These are phyloP conservation scores for Hemileccinum rubropunctum DNA, from an alignment of 768 basidiomycete species.

Conservation along the genomic window DNA sequence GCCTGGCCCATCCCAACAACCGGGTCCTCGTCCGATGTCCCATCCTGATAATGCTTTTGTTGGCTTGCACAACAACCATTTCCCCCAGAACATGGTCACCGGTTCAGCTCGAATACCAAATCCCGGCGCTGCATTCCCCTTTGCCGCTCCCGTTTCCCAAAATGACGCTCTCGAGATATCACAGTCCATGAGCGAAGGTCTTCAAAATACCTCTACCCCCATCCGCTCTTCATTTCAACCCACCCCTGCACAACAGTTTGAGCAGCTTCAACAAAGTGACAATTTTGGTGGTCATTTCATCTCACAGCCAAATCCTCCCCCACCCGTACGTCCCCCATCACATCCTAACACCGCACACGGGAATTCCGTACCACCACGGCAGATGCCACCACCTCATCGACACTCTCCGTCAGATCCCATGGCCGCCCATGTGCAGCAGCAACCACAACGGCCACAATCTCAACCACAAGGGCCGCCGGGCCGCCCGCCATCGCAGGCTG, in stretches of 20 bases:
- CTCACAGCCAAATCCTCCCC: slow-evolving; percentile 38
- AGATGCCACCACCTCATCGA: slow-evolving; percentile 38
- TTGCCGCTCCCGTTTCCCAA: slow-evolving; percentile 50
- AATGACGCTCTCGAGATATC: slow-evolving; percentile 45
- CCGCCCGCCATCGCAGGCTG: slow-evolving; percentile 50
- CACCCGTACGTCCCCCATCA: slow-evolving; percentile 43
- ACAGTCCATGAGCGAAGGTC: slow-evolving; percentile 40
- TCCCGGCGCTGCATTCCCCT: slow-evolving; percentile 37
- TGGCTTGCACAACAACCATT: slow-evolving; percentile 38
- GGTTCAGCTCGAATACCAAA: slow-evolving; percentile 36
- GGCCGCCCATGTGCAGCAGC: slow-evolving; percentile 35
- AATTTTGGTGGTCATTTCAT: slow-evolving; percentile 34
- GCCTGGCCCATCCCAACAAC: slow-evolving; percentile 28
- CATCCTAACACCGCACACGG: slow-evolving; percentile 34
- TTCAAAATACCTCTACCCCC: slow-evolving; percentile 36
- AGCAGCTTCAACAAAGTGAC: slow-evolving; percentile 48
- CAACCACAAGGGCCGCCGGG: slow-evolving; percentile 52
- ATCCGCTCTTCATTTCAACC: slow-evolving; percentile 44
- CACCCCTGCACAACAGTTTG: slow-evolving; percentile 65
- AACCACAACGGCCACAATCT: slow-evolving; percentile 55
- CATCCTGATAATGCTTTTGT: slow-evolving; percentile 48
- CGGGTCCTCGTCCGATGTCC: slow-evolving; percentile 38
- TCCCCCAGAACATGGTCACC: slow-evolving; percentile 31
- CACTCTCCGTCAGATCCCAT: slow-evolving; percentile 50
- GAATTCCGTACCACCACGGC: slow-evolving; percentile 32